Evolutionary conservation across 2,329 filamentous ascomycete genomes (phyloP).

Genomic region (Stagonosporopsis tanaceti): DNA sequence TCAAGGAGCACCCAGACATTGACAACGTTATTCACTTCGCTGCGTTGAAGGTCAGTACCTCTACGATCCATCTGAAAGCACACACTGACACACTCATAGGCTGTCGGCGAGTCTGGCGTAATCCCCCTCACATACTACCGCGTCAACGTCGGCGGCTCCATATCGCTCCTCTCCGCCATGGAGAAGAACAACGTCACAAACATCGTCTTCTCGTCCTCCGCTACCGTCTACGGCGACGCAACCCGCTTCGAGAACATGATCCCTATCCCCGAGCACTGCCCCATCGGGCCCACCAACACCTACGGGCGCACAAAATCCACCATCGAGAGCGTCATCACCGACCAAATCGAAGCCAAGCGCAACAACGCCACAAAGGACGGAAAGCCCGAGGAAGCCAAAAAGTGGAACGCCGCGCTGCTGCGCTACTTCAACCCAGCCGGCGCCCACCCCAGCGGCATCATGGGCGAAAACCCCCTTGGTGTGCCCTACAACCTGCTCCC

Average conservation of each 20-base stretch:
- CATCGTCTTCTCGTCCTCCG: constrained; percentile 98
- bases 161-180: constrained; percentile 88
- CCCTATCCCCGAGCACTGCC: constrained; percentile 95
- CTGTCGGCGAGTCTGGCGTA: constrained; percentile 92
- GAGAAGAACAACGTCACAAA: constrained; percentile 88
- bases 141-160: constrained; percentile 93
- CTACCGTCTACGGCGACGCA: constrained; percentile 97
- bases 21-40: constrained; percentile 99
- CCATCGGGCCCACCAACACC: constrained; percentile 94
- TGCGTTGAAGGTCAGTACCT: constrained; percentile 78
- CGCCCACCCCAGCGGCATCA: constrained; percentile 91
- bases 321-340: constrained; percentile 90
- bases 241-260: constrained; percentile 98
- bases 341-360: constrained; percentile 87
- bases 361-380: constrained; percentile 82
- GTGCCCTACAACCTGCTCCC: constrained; percentile 96
- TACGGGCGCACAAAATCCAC: constrained; percentile 97
- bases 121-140: constrained; percentile 97
- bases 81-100: constrained; percentile 60
- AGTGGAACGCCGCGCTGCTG: constrained; percentile 92
- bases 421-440: constrained; percentile 98
- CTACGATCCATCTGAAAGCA: not conserved
- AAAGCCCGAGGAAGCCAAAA: constrained; percentile 64
- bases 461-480: constrained; percentile 97
- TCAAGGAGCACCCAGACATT: constrained; percentile 87